Evolutionary conservation across 129 eudicot genomes (phyloP).

Genomic region (sunflower (Helianthus annuus)): HanXRQr2.0-SUNRISE NC_035444.2:12521065-12521564

Average conservation of each 20-base stretch:
- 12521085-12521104: background rate
- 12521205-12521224: background rate
- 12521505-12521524: slow-evolving; percentile 10
- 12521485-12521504: background rate
- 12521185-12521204: slow-evolving; percentile 3
- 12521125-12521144: slow-evolving; percentile 14
- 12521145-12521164: background rate
- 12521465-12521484: background rate
- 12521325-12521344: slow-evolving; percentile 6
- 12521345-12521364: background rate
- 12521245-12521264: slow-evolving; percentile 10
- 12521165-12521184: slow-evolving; percentile 4
- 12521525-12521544: slow-evolving; percentile 1
- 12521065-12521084: slow-evolving; percentile 17
- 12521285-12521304: background rate
- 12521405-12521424: slow-evolving; percentile 14
- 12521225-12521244: background rate
- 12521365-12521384: background rate
- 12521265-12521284: background rate
- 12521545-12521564: background rate
- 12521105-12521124: slow-evolving; percentile 18
- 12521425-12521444: slow-evolving; percentile 6
- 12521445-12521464: slow-evolving; percentile 16
- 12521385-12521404: slow-evolving; percentile 4
- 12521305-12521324: slow-evolving; percentile 7